phyloP scores from a whole-genome alignment of 208 protist species.

The Leishmania tarentolae region DNA sequence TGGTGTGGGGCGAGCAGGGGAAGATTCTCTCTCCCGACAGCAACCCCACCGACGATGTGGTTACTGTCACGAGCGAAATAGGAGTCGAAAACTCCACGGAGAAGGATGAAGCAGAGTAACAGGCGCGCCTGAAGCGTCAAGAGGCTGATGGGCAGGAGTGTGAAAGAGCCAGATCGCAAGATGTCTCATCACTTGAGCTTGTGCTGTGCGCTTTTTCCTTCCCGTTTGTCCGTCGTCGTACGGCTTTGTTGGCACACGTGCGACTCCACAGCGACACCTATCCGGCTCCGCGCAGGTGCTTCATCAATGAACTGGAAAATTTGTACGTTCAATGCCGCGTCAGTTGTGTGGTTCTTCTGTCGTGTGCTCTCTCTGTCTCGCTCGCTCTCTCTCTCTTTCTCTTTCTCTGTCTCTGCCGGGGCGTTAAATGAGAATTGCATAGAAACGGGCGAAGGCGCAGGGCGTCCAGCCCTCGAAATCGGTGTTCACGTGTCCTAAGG shows the following conservation, averaged over 20 bases:
- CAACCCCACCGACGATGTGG: constrained; percentile 7
- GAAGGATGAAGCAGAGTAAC: neutral
- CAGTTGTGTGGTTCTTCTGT: neutral
- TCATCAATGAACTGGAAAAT: neutral
- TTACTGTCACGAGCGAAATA: neutral
- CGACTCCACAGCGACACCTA: neutral
- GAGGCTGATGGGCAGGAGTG: neutral
- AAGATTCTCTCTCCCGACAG: constrained; percentile 42
- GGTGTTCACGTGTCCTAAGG: neutral
- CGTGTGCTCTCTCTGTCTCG: neutral
- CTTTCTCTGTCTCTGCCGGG: neutral
- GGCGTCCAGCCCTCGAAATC: neutral
- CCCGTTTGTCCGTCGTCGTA: neutral
- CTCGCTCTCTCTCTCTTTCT: no score
- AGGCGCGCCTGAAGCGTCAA: neutral
- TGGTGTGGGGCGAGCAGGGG: constrained; percentile 63
- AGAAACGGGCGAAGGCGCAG: neutral
- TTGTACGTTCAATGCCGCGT: neutral
- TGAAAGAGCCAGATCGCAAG: neutral
- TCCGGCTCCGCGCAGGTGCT: neutral
- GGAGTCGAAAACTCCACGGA: neutral
- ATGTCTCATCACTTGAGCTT: neutral
- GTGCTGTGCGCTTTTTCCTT: neutral
- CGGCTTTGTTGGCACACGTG: neutral
- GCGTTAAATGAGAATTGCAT: neutral